Conservation (phyloP, 1,284 basidiomycete genomes). For the Vanrija sp. region DNA sequence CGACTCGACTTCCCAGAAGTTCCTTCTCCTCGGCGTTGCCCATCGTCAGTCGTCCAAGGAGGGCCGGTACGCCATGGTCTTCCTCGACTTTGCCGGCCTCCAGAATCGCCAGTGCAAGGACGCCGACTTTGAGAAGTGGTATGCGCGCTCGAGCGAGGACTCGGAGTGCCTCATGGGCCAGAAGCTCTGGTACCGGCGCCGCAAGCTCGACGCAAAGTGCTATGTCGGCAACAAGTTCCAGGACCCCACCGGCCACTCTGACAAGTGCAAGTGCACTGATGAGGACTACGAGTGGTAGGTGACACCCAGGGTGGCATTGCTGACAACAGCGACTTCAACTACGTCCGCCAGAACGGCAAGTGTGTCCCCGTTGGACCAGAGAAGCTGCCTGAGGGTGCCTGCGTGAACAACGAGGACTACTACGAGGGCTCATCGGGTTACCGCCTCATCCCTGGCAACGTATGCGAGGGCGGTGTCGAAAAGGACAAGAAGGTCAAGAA, state of each 20-base stretch:
- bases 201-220: conserved; percentile 79
- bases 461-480: conserved; percentile 61
- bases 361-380: conserved; percentile 83
- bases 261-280: conserved; percentile 76
- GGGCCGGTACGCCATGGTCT: conserved; percentile 68
- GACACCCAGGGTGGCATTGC: not conserved
- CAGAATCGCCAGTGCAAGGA: conserved; percentile 67
- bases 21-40: conserved; percentile 75
- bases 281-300: conserved; percentile 88
- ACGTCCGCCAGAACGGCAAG: conserved; percentile 58
- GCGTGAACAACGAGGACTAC: conserved; percentile 59
- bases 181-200: conserved; percentile 91
- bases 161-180: conserved; percentile 89
- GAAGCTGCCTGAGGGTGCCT: conserved; percentile 73
- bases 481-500: conserved; percentile 71
- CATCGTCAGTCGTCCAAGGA: conserved; percentile 59
- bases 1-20: conserved; percentile 87
- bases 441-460: conserved; percentile 87
- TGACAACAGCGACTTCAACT: conserved; percentile 41
- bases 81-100: conserved; percentile 77
- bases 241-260: conserved; percentile 77
- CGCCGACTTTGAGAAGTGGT: conserved; percentile 82
- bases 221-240: conserved; percentile 88
- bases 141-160: conserved; percentile 63
- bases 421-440: conserved; percentile 90